Percentiles rank a stretch among this genome's conserved stretches.
phyloP scores from a whole-genome alignment of 2,329 filamentous ascomycete genomes.

The Magnaporthales sp. region DNA sequence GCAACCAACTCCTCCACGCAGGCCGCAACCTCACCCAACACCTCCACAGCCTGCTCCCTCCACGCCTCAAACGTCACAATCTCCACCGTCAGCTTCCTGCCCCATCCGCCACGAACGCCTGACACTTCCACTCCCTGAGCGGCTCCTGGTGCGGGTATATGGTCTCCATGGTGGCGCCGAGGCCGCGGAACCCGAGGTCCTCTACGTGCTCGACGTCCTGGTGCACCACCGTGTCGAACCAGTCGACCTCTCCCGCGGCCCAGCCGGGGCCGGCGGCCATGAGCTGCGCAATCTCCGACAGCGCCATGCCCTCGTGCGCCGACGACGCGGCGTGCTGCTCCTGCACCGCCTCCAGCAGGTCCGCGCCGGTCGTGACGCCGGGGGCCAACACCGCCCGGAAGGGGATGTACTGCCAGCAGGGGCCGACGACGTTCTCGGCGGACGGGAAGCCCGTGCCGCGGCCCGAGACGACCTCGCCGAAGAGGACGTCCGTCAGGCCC shows the following conservation, averaged over 20 bases:
- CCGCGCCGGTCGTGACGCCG: constrained; percentile 35
- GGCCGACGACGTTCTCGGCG: constrained; percentile 50
- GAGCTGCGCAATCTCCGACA: constrained; percentile 38
- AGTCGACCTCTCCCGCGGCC: constrained; percentile 24
- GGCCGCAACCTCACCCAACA: constrained; percentile 40
- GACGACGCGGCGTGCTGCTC: constrained; percentile 48
- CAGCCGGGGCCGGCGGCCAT: constrained; percentile 35
- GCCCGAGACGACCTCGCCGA: constrained; percentile 58
- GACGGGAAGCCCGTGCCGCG: constrained; percentile 42
- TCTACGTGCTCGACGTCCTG: constrained; percentile 56
- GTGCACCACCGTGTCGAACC: constrained; percentile 49
- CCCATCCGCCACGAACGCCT: constrained; percentile 48
- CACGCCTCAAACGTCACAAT: constrained; percentile 52
- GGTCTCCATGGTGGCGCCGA: constrained; percentile 40
- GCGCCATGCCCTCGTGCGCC: constrained; percentile 43
- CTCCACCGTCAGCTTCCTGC: constrained; percentile 44
- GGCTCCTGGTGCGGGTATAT: constrained; percentile 50
- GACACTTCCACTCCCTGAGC: constrained; percentile 49
- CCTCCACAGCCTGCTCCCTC: constrained; percentile 37
- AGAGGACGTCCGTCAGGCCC: constrained; percentile 46
- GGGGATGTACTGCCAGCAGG: constrained; percentile 60
- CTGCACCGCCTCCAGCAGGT: constrained; percentile 45
- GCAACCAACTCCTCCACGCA: constrained; percentile 30
- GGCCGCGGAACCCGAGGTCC: constrained; percentile 29
- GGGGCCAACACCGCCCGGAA: constrained; percentile 42